phyloP scores from a whole-genome alignment of 78 protist genomes.

The Anaeramoeba flamelloides region DNA sequence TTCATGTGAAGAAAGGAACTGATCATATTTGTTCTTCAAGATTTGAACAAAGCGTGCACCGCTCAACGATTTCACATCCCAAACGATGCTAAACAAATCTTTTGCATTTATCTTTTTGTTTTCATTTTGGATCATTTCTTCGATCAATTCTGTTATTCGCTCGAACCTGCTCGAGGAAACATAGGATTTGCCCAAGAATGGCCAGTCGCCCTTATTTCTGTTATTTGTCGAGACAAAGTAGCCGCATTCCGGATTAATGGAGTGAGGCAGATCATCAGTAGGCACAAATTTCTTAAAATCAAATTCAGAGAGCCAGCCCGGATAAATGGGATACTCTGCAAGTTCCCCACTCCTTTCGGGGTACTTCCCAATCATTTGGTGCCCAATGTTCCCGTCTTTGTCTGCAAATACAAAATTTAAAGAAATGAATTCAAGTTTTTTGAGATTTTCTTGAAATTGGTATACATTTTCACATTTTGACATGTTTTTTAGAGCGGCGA shows the following conservation, averaged over 20 bases:
- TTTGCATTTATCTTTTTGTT: background rate
- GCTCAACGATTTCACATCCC: background rate
- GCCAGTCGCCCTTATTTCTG: background rate
- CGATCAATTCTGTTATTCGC: background rate
- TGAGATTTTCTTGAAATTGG: too few species aligned
- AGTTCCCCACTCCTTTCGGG: background rate
- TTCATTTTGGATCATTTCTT: background rate
- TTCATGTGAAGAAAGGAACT: background rate
- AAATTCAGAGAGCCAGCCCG: background rate
- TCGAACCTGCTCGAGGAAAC: background rate
- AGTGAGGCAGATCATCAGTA: background rate
- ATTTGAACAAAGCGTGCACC: background rate
- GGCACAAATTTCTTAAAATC: background rate
- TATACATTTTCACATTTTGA: too few species aligned
- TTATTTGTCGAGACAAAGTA: background rate
- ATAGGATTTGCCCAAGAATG: background rate
- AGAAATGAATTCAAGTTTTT: too few species aligned
- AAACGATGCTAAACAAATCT: background rate
- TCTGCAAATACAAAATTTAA: background rate
- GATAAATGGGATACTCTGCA: background rate
- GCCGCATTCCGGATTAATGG: background rate
- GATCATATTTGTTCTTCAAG: background rate
- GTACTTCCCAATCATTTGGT: background rate
- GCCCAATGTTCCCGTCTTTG: background rate
- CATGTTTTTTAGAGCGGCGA: too few species aligned